phyloP scores from a whole-genome alignment of 495 filamentous ascomycete species.

The Apiosordaria backusii region DNA sequence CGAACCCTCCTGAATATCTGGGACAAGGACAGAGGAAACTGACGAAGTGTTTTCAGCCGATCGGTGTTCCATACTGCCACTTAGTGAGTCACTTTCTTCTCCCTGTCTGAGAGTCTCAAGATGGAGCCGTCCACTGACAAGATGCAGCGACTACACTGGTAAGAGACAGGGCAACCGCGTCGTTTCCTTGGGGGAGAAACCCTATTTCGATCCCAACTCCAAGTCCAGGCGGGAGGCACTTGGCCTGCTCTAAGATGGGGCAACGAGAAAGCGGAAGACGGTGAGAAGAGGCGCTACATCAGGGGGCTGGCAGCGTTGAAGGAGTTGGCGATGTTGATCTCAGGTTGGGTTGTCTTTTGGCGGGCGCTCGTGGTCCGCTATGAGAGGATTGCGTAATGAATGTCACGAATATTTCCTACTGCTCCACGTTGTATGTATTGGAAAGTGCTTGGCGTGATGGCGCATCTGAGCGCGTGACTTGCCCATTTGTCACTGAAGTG shows the following conservation, averaged over 20 bases:
- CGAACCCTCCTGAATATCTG: neutral
- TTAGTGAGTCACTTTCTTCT: constrained; percentile 26
- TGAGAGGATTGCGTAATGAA: neutral
- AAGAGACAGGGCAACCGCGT: constrained; percentile 57
- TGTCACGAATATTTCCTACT: neutral
- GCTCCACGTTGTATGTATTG: neutral
- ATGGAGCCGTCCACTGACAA: neutral
- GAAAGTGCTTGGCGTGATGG: neutral
- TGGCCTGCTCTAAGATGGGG: constrained; percentile 19
- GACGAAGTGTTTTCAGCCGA: constrained; percentile 37
- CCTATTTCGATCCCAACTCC: constrained; percentile 58
- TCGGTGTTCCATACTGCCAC: constrained; percentile 63
- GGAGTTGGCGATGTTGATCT: too few species aligned
- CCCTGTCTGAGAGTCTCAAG: constrained; percentile 23
- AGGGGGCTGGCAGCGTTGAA: too few species aligned
- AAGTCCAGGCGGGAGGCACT: constrained; percentile 57
- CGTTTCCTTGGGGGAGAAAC: constrained; percentile 62
- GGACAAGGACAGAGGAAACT: neutral
- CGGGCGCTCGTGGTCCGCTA: neutral
- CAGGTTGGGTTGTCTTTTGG: too few species aligned
- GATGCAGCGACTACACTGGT: constrained; percentile 47
- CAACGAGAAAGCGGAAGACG: neutral
- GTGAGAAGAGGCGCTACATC: neutral
- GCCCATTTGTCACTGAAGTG: neutral
- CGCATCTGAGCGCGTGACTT: neutral